phyloP scores from a whole-genome alignment of 108 stramenopile species.

The Nitzschia sp. region DNA sequence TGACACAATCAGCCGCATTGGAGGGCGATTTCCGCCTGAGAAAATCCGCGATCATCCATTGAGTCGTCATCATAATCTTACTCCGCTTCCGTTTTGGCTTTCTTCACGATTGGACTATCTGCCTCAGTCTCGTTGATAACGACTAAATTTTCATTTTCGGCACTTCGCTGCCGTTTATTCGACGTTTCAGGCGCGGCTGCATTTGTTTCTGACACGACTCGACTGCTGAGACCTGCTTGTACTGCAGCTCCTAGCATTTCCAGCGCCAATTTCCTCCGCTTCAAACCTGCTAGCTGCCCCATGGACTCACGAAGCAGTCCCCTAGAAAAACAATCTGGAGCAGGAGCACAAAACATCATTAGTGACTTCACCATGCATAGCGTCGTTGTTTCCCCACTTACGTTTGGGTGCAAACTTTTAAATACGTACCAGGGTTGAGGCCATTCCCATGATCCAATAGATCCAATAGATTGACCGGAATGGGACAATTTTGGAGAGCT shows the following conservation, averaged over 20 bases:
- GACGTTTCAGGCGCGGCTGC: background rate
- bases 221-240: constrained; percentile 46
- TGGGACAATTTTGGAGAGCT: constrained; percentile 58
- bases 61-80: too few relatives aligned
- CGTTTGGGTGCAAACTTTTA: background rate
- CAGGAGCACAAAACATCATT: too few relatives aligned
- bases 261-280: constrained; percentile 71
- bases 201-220: background rate
- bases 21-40: too few relatives aligned
- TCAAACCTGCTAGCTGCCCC: constrained; percentile 71
- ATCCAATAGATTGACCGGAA: constrained; percentile 81
- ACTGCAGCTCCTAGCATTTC: constrained; percentile 69
- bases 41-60: too few relatives aligned
- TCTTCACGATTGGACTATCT: background rate
- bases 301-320: constrained; percentile 68
- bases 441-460: constrained; percentile 71
- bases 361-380: background rate
- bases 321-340: constrained; percentile 65
- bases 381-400: background rate
- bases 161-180: background rate
- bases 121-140: background rate
- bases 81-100: background rate
- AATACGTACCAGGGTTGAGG: constrained; percentile 59
- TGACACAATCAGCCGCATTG: too few relatives aligned
- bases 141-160: background rate